phyloP scores from a whole-genome alignment of 768 basidiomycete genomes.

The Mycena chlorophos region DNA sequence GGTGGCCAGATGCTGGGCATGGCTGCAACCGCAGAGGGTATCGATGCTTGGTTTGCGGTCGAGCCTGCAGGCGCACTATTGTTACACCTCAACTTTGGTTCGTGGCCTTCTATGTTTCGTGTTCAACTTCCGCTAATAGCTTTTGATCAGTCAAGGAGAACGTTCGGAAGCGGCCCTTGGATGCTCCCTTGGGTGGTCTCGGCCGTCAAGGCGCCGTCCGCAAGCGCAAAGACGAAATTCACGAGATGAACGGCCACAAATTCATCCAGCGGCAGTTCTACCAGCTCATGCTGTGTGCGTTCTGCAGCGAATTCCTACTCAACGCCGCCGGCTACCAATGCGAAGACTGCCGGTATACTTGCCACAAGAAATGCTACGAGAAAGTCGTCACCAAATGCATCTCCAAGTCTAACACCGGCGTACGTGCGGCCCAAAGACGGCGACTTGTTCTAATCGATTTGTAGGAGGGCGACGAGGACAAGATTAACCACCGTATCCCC shows the following conservation, averaged over 20 bases:
- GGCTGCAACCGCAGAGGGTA: slow-evolving; percentile 63
- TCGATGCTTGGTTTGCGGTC: slow-evolving; percentile 96
- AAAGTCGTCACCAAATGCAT: slow-evolving; percentile 99
- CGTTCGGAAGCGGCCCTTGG: slow-evolving; percentile 91
- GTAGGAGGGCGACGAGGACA: slow-evolving; percentile 95
- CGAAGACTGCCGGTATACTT: slow-evolving; percentile 98
- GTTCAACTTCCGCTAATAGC: slow-evolving; percentile 8
- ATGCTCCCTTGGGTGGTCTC: slow-evolving; percentile 80
- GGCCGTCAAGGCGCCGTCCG: slow-evolving; percentile 98
- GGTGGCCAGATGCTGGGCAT: slow-evolving; percentile 36
- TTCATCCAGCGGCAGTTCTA: slow-evolving; percentile 98
- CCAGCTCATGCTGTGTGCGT: slow-evolving; percentile 96
- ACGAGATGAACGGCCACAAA: slow-evolving; percentile 99
- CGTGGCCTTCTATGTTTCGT: slow-evolving; percentile 7
- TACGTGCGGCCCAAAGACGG: slow-evolving; percentile 40
- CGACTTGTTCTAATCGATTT: slow-evolving; percentile 5
- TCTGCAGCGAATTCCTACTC: slow-evolving; percentile 96
- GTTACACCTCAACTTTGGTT: slow-evolving; percentile 85
- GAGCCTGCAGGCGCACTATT: slow-evolving; percentile 95
- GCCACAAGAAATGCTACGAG: slow-evolving; percentile 98
- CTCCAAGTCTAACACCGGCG: slow-evolving; percentile 92
- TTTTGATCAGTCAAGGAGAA: slow-evolving; percentile 95
- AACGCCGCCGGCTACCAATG: slow-evolving; percentile 98
- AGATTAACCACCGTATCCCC: slow-evolving; percentile 98
- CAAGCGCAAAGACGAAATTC: slow-evolving; percentile 96